Conservation (phyloP, 208 protist species). For the Acanthamoeba triangularis region DNA sequence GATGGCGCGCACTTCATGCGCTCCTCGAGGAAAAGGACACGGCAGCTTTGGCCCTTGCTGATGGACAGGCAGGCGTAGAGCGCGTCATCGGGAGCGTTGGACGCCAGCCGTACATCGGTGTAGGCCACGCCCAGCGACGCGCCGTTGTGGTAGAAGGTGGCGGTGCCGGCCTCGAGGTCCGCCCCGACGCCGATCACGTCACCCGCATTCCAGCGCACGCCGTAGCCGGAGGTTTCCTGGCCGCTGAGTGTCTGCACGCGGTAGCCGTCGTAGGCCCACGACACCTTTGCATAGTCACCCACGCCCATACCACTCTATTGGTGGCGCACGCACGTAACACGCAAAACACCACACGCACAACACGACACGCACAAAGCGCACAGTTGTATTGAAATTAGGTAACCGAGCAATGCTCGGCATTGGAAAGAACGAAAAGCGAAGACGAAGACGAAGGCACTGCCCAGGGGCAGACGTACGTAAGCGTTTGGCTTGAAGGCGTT, state of each 20-base stretch:
- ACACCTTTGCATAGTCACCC: slow-evolving; percentile 34
- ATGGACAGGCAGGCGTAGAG: not conserved
- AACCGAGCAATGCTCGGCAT: no score
- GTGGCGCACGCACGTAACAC: not conserved
- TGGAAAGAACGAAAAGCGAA: no score
- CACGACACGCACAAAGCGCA: no score
- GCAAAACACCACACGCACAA: no score
- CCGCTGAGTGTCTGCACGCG: slow-evolving; percentile 4
- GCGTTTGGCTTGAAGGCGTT: not conserved
- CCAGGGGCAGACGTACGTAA: not conserved
- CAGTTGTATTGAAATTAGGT: no score
- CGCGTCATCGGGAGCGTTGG: not conserved
- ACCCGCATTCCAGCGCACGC: slow-evolving; percentile 5
- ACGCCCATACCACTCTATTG: slow-evolving; percentile 10
- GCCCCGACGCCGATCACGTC: slow-evolving; percentile 7
- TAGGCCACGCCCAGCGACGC: slow-evolving; percentile 1
- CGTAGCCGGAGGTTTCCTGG: not conserved
- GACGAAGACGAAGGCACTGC: not conserved
- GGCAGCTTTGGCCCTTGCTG: not conserved
- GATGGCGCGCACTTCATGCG: not conserved
- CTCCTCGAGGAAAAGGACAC: not conserved
- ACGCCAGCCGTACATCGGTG: not conserved
- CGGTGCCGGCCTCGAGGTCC: not conserved
- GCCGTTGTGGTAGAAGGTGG: slow-evolving; percentile 22
- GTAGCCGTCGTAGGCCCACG: slow-evolving; percentile 51